Evolutionary conservation across 2,329 filamentous ascomycete species (phyloP), one percentile per base, ranked within the genome.

Genomic region (Blastomyces gilchristii): DNA sequence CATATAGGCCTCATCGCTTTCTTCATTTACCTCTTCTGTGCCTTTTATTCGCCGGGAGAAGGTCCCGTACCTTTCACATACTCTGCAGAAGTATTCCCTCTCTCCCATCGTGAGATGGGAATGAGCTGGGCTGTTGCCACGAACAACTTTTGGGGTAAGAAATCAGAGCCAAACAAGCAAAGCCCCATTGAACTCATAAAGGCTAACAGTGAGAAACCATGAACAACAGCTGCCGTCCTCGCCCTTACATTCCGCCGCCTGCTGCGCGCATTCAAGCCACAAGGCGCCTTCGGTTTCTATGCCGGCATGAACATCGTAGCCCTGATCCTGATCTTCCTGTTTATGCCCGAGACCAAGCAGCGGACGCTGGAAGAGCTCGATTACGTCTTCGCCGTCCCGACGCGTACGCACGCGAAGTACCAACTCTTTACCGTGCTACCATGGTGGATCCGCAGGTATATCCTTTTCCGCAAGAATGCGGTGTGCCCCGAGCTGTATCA

Each of bases 21-120:
- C 5, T 87, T 87, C 65, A 77, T 88, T 65, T 88, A 85, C 74
- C 71, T 88, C 18, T 89, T 88, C 66, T 83, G 81, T 1, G 83
- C 83, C 12, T 85, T 85, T 69, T 87, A 87, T 74, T 85, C 83
- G 0, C 83, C 84, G 0, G 85, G 82, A 2, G 87, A 89, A 73
- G 87, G 85, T 0, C 77, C 78, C 0, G 78, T 81, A 1, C 78
- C 79, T 5, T 79, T 75, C 66, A 77, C 80, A 28, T 84, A 84
- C 69, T 81, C 80, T 53, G 80, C 82, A 0, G 82, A 84, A 64
- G 78, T 80, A 0, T 84, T 84, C 67, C 82, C 82, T 0, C 72
- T 83, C 5, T 83, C 81, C 1, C 82, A 83, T 67, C 77, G 82
- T 61, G 81, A 82, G 72, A 64, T 83, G 67, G 73, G 82, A 70